Conservation (phyloP, 2,329 filamentous ascomycete species). For the Fusarium bulbicola region DNA sequence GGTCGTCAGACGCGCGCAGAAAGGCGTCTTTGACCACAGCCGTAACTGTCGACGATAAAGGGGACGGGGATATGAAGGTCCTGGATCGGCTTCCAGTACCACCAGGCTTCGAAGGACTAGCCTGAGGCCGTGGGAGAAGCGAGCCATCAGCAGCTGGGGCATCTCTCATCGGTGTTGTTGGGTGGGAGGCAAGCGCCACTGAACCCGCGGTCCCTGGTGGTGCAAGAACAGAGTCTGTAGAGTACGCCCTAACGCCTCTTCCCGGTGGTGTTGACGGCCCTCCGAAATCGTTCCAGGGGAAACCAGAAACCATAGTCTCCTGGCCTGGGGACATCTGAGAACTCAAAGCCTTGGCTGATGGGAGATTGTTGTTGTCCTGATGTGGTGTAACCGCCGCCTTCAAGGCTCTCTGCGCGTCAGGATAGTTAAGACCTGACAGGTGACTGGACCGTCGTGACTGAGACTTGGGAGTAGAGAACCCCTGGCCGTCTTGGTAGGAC, state of each 20-base stretch:
- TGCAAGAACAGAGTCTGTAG: constrained; percentile 48
- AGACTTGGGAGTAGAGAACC: constrained; percentile 36
- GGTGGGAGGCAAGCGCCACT: constrained; percentile 43
- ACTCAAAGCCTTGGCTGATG: constrained; percentile 48
- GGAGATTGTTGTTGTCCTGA: constrained; percentile 49
- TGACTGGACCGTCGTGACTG: constrained; percentile 60
- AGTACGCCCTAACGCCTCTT: constrained; percentile 51
- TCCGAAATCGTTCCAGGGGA: constrained; percentile 54
- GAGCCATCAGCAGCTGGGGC: constrained; percentile 39
- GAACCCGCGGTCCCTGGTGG: constrained; percentile 15
- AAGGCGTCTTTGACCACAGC: constrained; percentile 66
- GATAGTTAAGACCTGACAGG: constrained; percentile 57
- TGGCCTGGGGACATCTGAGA: constrained; percentile 46
- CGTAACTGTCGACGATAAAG: constrained; percentile 67
- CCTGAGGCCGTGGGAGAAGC: constrained; percentile 42
- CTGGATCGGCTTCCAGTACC: constrained; percentile 47
- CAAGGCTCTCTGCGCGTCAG: constrained; percentile 49
- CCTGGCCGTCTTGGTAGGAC: constrained; percentile 31
- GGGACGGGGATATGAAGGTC: constrained; percentile 67
- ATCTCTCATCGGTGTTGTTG: constrained; percentile 47
- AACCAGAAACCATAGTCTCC: constrained; percentile 53
- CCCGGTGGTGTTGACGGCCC: constrained; percentile 44
- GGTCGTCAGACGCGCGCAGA: constrained; percentile 55
- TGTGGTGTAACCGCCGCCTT: constrained; percentile 43
- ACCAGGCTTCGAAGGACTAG: constrained; percentile 43